Evolutionary conservation across 768 basidiomycete species (phyloP), one percentile per base, ranked within the genome.

Genomic region (Boletus subcaerulescens): DNA sequence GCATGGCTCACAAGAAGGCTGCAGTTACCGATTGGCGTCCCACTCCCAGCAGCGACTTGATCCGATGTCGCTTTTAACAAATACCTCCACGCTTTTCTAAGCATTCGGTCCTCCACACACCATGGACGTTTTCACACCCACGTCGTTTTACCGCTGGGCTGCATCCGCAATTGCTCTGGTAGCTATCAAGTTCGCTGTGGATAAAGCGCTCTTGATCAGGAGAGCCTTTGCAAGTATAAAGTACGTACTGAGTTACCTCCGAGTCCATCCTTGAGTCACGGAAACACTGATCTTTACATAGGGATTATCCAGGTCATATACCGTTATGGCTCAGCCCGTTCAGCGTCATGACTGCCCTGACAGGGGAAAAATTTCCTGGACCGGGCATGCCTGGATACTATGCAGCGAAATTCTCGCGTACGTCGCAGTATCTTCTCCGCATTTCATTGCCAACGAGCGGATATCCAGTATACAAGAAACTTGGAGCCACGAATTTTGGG

Each of bases 401-500:
- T 32, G 71, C 57, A 20, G 73, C 52, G 9, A 65, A 70, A 45
- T 76, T 79, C 44, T 65, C 67, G 2, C 24, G 78, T 79, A 53
- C 13, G 75, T 65, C 12, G 22, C 43, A 20, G 9, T 33, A 29
- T 10, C 15, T 1, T n/a, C 35, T 17, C 17, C 18, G 0, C 24
- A 7, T 13, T 3, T 5, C 2, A n/a, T 36, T 15, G 11, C 13
- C n/a, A 39, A 18, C 36, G 13, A 42, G 18, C 13, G 13, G 7
- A 15, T 14, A 5, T 41, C 20, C 33, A 80, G 78, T 65, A n/a
- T 77, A 76, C 59, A 59, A 60, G 38, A 64, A 72, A 48, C 71
- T 73, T 39, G 71, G 77, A 26, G 72, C 70, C 52, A 80, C 78
- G 0, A 66, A 65, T 18, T 58, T 77, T 18, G 70, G 71, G 12